Base-by-base conservation (phyloP, 805 yeast genomes). In the Wickerhamiella azymoides region DNA sequence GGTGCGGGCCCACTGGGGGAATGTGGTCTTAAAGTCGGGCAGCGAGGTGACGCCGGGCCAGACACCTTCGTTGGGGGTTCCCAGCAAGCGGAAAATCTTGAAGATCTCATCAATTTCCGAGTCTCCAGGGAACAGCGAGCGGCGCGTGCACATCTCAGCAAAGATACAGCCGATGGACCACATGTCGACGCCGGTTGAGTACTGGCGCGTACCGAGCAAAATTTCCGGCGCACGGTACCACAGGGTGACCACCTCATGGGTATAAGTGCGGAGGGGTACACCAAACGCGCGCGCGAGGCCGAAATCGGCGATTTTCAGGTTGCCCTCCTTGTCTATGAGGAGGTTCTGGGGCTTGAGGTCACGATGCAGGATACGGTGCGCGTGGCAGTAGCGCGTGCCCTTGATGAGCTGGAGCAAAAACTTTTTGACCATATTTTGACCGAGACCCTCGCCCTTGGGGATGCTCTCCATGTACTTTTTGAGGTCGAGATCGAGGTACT, bases 181-280 rank as follows among this genome's bases (percentile, higher is more conserved):
- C 82, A 92, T 86, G 62, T 92, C 98, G 44, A 92, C 96, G 16
- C 97, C 96, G 0, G 97, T 92, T 30, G 96, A 84, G 63, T 92
- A 92, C 58, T 92, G 96, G 54, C 93, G 84, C 2, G 96, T 96
- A 11, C 98, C 98, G 52, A 92, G 73, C 50, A 92, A 68, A 47
- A 92, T 84, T 65, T 92, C 98, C 3, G 98, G 98, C 0, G 96
- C 85, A 54, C 98, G 72, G 63, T 92, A 92, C 98, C 98, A 92
- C 54, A 92, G 68, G 0, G 98, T 92, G 41, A 92, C 98, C 40
- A 92, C 97, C 63, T 92, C 98, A 65, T 92, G 96, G 10, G 98
- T 89, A 60, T 89, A 92, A 1, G 96, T 94, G 58, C 96, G 76
- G 50, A 92, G 74, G 1, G 98, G 98, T 11, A 92, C 96, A 44